Evolutionary conservation across 2,329 filamentous ascomycete genomes (phyloP).

Genomic region (Decorospora gaudefroyi): DNA sequence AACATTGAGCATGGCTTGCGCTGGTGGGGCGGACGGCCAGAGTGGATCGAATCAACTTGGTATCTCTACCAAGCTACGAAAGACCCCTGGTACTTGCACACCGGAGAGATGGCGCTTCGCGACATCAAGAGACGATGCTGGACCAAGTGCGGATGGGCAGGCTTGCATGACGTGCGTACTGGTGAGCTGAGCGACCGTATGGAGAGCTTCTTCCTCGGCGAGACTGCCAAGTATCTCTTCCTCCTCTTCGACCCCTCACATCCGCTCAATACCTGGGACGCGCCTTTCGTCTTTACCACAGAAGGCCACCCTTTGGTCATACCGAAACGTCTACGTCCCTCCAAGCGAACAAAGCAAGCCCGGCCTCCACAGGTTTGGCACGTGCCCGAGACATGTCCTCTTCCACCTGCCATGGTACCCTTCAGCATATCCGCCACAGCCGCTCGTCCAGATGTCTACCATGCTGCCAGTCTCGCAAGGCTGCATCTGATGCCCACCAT

Average conservation of each 20-base stretch:
- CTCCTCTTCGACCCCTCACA: constrained; percentile 85
- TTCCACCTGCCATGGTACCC: constrained; percentile 61
- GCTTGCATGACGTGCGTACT: constrained; percentile 63
- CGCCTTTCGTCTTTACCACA: constrained; percentile 89
- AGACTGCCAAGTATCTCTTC: constrained; percentile 95
- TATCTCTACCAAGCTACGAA: constrained; percentile 91
- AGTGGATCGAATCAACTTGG: constrained; percentile 97
- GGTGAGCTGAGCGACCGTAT: constrained; percentile 91
- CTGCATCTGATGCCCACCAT: constrained; percentile 72
- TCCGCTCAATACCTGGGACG: constrained; percentile 84
- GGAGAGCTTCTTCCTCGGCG: constrained; percentile 98
- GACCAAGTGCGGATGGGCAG: constrained; percentile 91
- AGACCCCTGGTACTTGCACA: constrained; percentile 94
- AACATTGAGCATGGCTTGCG: constrained; percentile 83
- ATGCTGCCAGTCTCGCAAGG: constrained; percentile 82
- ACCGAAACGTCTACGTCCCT: constrained; percentile 55
- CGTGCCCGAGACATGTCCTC: constrained; percentile 65
- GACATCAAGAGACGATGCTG: constrained; percentile 89
- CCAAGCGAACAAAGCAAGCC: constrained; percentile 7
- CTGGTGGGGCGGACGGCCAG: constrained; percentile 94
- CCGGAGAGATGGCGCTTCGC: constrained; percentile 90
- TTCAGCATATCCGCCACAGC: constrained; percentile 80
- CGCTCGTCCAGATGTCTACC: constrained; percentile 79
- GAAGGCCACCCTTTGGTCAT: constrained; percentile 93
- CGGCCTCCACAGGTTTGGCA: constrained; percentile 20